Evolutionary conservation across 768 basidiomycete species (phyloP).

Genomic region (Polyporus arcularius): DNA sequence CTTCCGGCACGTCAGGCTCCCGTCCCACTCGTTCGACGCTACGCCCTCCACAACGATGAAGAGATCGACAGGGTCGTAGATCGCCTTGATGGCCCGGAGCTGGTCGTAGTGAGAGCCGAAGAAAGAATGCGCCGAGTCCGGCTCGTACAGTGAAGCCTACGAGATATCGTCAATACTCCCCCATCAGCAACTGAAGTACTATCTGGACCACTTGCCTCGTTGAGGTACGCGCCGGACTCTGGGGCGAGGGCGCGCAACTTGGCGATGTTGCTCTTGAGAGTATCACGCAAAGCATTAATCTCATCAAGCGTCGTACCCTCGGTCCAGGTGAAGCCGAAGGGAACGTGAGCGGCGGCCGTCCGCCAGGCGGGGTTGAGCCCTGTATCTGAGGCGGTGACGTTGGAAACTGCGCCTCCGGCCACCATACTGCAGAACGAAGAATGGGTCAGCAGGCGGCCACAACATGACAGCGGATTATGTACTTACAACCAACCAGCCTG

Average conservation of each 20-base stretch:
- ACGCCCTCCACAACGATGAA: conserved; percentile 51
- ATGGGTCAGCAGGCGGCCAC: too few relatives aligned
- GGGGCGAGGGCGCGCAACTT: conserved; percentile 34
- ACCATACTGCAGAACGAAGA: conserved; percentile 34
- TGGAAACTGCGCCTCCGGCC: conserved; percentile 45
- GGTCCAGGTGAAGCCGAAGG: conserved; percentile 20
- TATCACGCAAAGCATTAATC: conserved; percentile 19
- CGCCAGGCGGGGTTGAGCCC: conserved; percentile 53
- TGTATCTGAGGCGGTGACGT: conserved; percentile 37
- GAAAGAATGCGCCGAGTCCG: conserved; percentile 42
- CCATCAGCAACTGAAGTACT: not conserved
- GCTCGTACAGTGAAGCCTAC: conserved; percentile 45
- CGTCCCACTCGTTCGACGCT: conserved; percentile 52
- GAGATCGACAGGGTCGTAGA: conserved; percentile 46
- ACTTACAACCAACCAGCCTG: conserved; percentile 15
- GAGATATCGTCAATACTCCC: too few relatives aligned
- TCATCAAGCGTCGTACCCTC: conserved; percentile 20
- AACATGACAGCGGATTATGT: not conserved
- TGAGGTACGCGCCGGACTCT: conserved; percentile 43
- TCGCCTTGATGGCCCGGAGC: conserved; percentile 43
- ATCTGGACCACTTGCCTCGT: conserved; percentile 41
- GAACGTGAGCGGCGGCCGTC: conserved; percentile 36
- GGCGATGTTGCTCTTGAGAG: conserved; percentile 16
- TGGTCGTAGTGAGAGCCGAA: conserved; percentile 46
- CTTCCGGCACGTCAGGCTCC: conserved; percentile 24